Percentiles rank a stretch among this genome's conserved stretches.
These are phyloP conservation scores for Phytophthora crassamura DNA, from an alignment of 352 stramenopile species.

Conservation along the genomic window DNA sequence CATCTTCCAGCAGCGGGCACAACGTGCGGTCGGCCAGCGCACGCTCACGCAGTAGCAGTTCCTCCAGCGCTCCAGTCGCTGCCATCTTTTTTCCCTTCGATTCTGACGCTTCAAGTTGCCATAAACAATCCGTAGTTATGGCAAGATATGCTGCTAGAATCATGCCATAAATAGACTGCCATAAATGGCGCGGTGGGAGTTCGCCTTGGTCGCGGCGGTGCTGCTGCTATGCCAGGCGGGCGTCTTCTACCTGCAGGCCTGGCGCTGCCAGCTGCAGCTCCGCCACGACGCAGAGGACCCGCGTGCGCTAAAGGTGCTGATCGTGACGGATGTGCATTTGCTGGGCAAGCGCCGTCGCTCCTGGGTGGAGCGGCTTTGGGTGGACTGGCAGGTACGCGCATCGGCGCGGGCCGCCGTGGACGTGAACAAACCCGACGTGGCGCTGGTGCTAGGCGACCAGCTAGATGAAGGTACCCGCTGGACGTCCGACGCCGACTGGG, in stretches of 20 bases:
- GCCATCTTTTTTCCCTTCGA: slow-evolving; percentile 20
- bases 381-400: slow-evolving; percentile 72
- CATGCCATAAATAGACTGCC: neutral
- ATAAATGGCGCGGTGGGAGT: slow-evolving; percentile 27
- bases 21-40: slow-evolving; percentile 46
- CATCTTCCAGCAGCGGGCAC: slow-evolving; percentile 40
- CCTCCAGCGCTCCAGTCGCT: slow-evolving; percentile 41
- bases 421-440: slow-evolving; percentile 60
- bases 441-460: slow-evolving; percentile 77
- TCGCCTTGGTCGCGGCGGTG: slow-evolving; percentile 31
- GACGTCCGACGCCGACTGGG: slow-evolving; percentile 57
- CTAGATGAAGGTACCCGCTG: slow-evolving; percentile 71
- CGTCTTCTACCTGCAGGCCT: slow-evolving; percentile 70
- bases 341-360: slow-evolving; percentile 70
- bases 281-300: neutral
- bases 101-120: slow-evolving; percentile 17
- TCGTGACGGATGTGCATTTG: slow-evolving; percentile 79
- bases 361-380: slow-evolving; percentile 67
- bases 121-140: neutral
- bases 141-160: neutral
- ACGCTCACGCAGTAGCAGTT: slow-evolving; percentile 56
- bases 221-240: slow-evolving; percentile 55
- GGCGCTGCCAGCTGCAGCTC: slow-evolving; percentile 38
- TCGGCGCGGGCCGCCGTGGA: slow-evolving; percentile 48
- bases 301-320: slow-evolving; percentile 46